Conservation (phyloP, 2,329 filamentous ascomycete genomes). For the Calonectria multiphialidica region DNA sequence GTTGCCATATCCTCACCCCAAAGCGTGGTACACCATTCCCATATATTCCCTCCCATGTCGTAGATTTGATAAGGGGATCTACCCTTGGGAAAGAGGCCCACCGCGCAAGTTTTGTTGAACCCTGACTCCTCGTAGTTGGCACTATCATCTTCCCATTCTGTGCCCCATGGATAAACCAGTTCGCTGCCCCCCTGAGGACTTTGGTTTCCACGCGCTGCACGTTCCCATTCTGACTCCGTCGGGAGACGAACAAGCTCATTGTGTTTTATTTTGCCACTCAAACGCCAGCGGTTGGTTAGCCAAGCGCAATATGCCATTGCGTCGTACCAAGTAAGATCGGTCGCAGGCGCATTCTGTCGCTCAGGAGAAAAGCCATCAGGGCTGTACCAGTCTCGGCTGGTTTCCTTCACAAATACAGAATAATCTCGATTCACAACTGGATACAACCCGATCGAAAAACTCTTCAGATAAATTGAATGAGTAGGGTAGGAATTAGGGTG, state of each 20-base stretch:
- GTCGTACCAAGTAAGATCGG: conserved; percentile 4
- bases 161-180: conserved; percentile 3
- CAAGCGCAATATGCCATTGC: conserved; percentile 5
- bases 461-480: neutral
- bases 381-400: neutral
- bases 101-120: neutral
- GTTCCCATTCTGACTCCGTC: conserved; percentile 5
- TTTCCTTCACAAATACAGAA: neutral
- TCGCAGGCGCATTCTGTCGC: neutral
- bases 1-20: conserved; percentile 5
- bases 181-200: neutral
- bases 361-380: neutral
- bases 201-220: neutral
- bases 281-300: neutral
- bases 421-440: neutral
- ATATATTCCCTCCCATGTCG: conserved; percentile 6
- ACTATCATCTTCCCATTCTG: neutral
- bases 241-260: neutral
- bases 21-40: conserved; percentile 10
- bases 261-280: neutral
- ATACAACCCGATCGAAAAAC: neutral
- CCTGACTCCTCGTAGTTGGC: conserved; percentile 1
- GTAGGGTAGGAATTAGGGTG: neutral
- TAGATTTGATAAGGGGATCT: neutral
- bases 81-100: neutral